Conservation (phyloP, 768 basidiomycete genomes). For the Suillus lakei region DNA sequence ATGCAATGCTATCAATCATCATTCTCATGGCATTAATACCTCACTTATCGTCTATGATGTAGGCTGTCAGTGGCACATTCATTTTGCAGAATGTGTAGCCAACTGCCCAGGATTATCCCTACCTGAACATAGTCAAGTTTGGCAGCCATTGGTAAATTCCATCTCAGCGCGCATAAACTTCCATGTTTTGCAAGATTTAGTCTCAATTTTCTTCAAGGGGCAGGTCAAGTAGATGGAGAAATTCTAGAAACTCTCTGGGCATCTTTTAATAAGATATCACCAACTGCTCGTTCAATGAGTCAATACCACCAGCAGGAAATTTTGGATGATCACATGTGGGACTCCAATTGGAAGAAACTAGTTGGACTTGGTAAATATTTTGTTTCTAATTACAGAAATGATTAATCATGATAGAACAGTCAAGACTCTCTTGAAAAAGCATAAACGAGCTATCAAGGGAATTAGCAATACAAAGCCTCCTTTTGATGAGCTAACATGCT, state of each 20-base stretch:
- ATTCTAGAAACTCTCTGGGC: constrained; percentile 42
- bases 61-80: constrained; percentile 27
- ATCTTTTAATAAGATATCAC: constrained; percentile 29
- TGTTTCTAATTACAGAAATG: too few relatives aligned
- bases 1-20: constrained; percentile 22
- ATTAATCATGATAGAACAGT: not conserved
- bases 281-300: constrained; percentile 25
- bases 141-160: constrained; percentile 30
- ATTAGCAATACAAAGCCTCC: not conserved
- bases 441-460: not conserved
- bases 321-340: constrained; percentile 36
- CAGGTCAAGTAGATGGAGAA: constrained; percentile 34
- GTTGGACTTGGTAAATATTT: constrained; percentile 24
- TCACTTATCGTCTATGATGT: constrained; percentile 34
- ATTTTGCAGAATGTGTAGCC: constrained; percentile 19
- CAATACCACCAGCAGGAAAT: constrained; percentile 30
- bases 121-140: constrained; percentile 14
- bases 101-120: constrained; percentile 1
- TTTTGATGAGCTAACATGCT: not conserved
- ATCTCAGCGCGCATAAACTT: constrained; percentile 35
- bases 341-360: constrained; percentile 40
- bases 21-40: constrained; percentile 5
- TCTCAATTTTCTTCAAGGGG: constrained; percentile 31
- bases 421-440: constrained; percentile 3
- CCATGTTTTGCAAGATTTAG: constrained; percentile 30